Evolutionary conservation across 228 moss, liverwort and hornwort genomes (phyloP).

Genomic region (Sphagnum magellanicum): DNA sequence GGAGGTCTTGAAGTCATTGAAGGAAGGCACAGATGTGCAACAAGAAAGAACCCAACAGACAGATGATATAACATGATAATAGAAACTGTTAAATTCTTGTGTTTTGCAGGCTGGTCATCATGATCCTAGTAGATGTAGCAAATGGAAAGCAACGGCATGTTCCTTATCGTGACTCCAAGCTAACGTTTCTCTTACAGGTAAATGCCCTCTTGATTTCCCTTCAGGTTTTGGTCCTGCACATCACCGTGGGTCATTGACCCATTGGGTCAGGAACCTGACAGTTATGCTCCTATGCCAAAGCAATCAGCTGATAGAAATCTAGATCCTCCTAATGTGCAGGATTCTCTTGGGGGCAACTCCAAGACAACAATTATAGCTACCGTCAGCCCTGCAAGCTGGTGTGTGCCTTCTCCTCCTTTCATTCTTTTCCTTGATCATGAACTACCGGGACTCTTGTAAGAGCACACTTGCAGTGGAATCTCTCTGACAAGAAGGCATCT

Average conservation of each 20-base stretch:
- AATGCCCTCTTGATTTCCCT: background rate
- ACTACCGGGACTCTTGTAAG: too few relatives aligned
- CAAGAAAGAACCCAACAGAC: too few relatives aligned
- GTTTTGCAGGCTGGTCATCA: slow-evolving; percentile 61
- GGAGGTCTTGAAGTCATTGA: too few relatives aligned
- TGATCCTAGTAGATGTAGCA: slow-evolving; percentile 78
- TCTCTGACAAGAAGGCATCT: background rate
- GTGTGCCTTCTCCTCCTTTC: slow-evolving; percentile 1
- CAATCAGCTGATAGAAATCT: too few relatives aligned
- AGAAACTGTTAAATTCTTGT: background rate
- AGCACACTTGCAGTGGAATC: too few relatives aligned
- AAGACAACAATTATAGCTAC: slow-evolving; percentile 58
- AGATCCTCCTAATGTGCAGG: slow-evolving; percentile 12
- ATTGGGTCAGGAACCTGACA: too few relatives aligned
- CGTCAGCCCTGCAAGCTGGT: slow-evolving; percentile 55
- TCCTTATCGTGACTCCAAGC: slow-evolving; percentile 83
- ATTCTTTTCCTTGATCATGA: background rate
- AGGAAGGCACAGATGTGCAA: too few relatives aligned
- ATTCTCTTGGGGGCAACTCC: slow-evolving; percentile 55
- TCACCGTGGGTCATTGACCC: too few relatives aligned
- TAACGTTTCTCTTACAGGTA: slow-evolving; percentile 82
- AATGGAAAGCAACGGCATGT: slow-evolving; percentile 86
- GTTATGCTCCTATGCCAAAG: too few relatives aligned
- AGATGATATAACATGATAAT: background rate
- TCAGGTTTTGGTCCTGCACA: too few relatives aligned